Evolutionary conservation across 2,329 filamentous ascomycete species (phyloP), one percentile per base, ranked within the genome.

Genomic region (Chaetomiaceae sp.): DNA sequence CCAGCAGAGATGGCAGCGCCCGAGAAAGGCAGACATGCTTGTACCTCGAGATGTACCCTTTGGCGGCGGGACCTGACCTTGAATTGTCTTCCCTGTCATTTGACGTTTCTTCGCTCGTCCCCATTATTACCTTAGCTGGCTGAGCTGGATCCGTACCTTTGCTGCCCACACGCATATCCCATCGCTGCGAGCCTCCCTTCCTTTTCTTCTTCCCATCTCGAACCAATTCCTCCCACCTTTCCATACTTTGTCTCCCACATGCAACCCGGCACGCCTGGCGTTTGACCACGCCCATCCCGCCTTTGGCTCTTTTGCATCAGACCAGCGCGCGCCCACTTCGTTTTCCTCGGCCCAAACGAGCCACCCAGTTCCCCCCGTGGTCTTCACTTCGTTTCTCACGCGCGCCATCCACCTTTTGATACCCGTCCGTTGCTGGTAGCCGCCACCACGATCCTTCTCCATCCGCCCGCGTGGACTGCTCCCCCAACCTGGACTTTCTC

Each of bases 81-180:
- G 39, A 31, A 37, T 51, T 55, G 38, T 22, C 44, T 49, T 56
- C 52, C 53, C 55, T 61, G 54, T 54, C 56, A 61, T 61, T 64
- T 60, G 61, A 60, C 60, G 60, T 60, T 63, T 61, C 58, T 61
- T 53, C 56, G 52, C 54, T 55, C 55, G 59, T 59, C 58, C 62
- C 62, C 62, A 62, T 63, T 64, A 58, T 62, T 63, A 54, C 60
- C 51, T 58, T 62, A 15, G 20, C 38, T 27, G 9, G 5, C 25
- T 27, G 25, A 31, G 3, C 27, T 11, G n/a, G n/a, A n/a, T n/a
- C n/a, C n/a, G n/a, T 6, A 6, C 48, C 47, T 40, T 46, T 57
- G 47, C 47, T 55, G 52, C 61, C 61, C 61, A 61, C 61, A 61
- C 57, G 61, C 59, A 53, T 58, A 51, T 48, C 52, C 47, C 48